Conservation (phyloP, 1,284 basidiomycete genomes). For the Ganoderma resinaceum region DNA sequence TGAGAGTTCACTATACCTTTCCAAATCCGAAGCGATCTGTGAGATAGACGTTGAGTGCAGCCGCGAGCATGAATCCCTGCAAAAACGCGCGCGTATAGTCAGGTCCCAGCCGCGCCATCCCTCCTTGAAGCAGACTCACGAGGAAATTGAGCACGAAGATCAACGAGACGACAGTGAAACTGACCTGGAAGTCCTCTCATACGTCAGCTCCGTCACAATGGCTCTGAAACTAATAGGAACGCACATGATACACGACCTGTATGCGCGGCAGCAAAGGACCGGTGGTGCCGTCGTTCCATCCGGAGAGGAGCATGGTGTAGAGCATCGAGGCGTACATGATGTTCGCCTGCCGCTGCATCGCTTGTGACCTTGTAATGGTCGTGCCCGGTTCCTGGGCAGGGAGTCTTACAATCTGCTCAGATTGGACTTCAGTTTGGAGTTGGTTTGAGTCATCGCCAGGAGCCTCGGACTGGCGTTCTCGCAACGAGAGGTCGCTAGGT, state of each 20-base stretch:
- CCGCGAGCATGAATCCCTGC: conserved; percentile 56
- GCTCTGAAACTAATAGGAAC: not conserved
- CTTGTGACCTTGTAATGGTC: not conserved
- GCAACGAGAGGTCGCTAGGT: not conserved
- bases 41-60: conserved; percentile 55
- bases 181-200: conserved; percentile 39
- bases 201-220: not conserved
- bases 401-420: not conserved
- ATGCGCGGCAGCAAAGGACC: conserved; percentile 65
- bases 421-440: not conserved
- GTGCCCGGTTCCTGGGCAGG: not conserved
- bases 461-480: not conserved
- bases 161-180: conserved; percentile 55
- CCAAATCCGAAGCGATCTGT: conserved; percentile 64
- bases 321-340: conserved; percentile 15
- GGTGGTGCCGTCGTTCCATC: conserved; percentile 65
- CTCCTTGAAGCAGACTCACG: conserved; percentile 39
- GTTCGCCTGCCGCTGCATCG: conserved; percentile 3
- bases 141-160: conserved; percentile 64
- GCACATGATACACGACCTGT: conserved; percentile 59
- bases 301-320: conserved; percentile 31
- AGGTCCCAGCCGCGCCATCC: not conserved
- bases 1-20: conserved; percentile 42
- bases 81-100: not conserved
- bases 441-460: not conserved